These are phyloP conservation scores for Amanita exitialis DNA, from an alignment of 768 basidiomycete genomes.

Conservation along the genomic window DNA sequence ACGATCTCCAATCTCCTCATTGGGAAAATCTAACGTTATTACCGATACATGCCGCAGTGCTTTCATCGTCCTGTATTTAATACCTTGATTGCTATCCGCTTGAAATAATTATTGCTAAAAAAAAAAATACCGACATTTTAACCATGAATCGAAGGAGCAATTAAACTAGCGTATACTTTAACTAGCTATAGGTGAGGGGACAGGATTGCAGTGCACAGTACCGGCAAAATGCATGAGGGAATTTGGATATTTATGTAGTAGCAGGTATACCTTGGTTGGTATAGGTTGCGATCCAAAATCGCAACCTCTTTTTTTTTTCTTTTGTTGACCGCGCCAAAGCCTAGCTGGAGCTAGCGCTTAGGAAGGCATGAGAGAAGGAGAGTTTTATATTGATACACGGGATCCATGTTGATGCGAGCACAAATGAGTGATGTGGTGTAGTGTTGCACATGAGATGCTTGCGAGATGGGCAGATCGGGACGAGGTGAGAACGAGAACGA, in stretches of 20 bases:
- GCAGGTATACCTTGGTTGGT: constrained; percentile 2
- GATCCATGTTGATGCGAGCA: background rate
- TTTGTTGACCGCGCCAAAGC: background rate
- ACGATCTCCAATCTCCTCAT: constrained; percentile 51
- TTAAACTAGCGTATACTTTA: background rate
- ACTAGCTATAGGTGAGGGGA: background rate
- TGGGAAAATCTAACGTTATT: constrained; percentile 5
- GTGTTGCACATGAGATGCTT: background rate
- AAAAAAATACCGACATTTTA: background rate
- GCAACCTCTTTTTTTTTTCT: background rate
- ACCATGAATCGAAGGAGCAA: background rate
- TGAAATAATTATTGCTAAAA: background rate
- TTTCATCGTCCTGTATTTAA: no score
- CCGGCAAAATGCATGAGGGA: background rate
- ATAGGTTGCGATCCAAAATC: background rate
- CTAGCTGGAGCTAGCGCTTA: no score
- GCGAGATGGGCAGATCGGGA: background rate
- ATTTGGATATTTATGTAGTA: background rate
- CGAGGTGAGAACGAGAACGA: background rate
- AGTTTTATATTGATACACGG: background rate
- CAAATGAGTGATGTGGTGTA: background rate
- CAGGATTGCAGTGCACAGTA: background rate
- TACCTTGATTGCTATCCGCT: no score
- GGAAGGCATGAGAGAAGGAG: background rate
- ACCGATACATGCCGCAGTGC: background rate